Evolutionary conservation across 2,329 filamentous ascomycete species (phyloP), one percentile per base, ranked within the genome.

Genomic region (Paracoccidioides lutzii): DNA sequence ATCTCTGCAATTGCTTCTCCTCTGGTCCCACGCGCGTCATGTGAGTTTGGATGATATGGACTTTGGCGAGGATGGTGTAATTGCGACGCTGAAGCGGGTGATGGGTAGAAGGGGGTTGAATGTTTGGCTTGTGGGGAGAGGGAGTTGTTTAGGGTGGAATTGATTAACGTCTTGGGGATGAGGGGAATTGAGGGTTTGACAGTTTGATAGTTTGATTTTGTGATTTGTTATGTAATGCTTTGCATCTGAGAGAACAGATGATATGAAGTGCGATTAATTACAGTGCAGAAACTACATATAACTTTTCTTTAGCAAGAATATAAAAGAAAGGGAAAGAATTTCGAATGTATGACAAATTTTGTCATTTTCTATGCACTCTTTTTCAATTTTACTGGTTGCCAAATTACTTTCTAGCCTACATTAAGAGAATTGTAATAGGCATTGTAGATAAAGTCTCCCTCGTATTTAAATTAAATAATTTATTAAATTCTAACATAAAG

Each of bases 31-130:
- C 56, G 63, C 64, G 45, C 67, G 69, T 44, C 77, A 79, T 60
- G 58, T 79, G 49, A 78, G 76, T 57, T 63, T 79, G 15, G 77
- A 79, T 60, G 76, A 78, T 64, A 62, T 79, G 58, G 76, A 79
- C 60, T 73, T 78, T 57, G 75, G 64, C 9, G 68, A 70, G 12
- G 76, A 78, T 46, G 77, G 77, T 3, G 58, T 79, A 22, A 32
- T 69, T n/a, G 59, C 65, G 3, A 78, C 76, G 2, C 51, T 78
- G 44, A 63, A 59, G 22, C 67, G 76, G 32, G 74, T 78, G 2
- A 59, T 78, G 40, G 75, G 75, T 1, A 68, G 75, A 55, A 71
- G 75, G 44, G 77, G 77, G 1, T 60, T 79, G 57, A 70, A 66
- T n/a, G 71, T 78, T 46, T 78, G 76, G 75, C 70, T 67, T 59